Evolutionary conservation across 345 rosid genomes (phyloP), one percentile per base, ranked within the genome.

Genomic region (Citrus inodora): DNA sequence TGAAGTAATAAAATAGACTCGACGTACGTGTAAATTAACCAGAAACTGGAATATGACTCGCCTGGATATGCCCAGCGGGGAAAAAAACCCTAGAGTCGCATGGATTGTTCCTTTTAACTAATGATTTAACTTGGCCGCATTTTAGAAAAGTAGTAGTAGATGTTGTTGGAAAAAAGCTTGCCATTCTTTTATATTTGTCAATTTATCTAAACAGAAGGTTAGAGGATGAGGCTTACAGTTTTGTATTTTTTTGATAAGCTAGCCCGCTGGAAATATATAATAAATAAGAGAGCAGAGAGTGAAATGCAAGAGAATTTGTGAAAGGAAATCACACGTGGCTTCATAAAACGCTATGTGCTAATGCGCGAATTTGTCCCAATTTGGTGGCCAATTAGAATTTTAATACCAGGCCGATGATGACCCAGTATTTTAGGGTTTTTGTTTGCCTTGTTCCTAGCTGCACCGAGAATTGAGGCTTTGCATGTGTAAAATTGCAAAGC

Each of bases 41-140:
- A 4, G 51, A 9, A 48, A 70, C 9, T 6, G 60, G 25, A 22
- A 24, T 48, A 16, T 65, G 30, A 51, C 28, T 74, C 66, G 79
- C 87, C 66, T 76, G 80, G n/a, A 84, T 61, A n/a, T 53, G 72
- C 71, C 83, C 37, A n/a, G 71, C 5, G 2, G 77, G 86, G 61
- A 74, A 32, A 37, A 67, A 75, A 74, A 75, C 73, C 76, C 70
- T 76, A 13, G 79, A 81, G 71, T 70, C 67, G 82, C 76, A 67
- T 30, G 72, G 78, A 42, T 38, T 81, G 27, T 51, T 79, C 65
- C 14, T 78, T 55, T 28, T 35, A 2, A 73, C 19, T 5, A 64
- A 9, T 22, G 59, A 74, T 55, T 76, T 75, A 40, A 56, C n/a
- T 46, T 24, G 67, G 56, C 77, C 51, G 22, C 60, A 74, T 64